phyloP scores from a whole-genome alignment of 176 grass and related monocot genomes.

The Melocanna baccifera region DNA sequence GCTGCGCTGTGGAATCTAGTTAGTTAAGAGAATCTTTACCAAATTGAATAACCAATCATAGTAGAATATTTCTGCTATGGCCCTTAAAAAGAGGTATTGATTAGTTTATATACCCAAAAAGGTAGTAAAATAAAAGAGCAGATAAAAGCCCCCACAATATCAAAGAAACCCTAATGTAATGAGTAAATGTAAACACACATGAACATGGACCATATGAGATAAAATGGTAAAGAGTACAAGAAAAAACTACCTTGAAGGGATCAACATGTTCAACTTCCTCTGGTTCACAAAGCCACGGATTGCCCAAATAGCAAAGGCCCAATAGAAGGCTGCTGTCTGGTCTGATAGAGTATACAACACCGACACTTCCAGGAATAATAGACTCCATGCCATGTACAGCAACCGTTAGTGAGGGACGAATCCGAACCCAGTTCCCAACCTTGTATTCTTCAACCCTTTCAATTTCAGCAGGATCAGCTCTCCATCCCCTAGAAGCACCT shows the following conservation, averaged over 20 bases:
- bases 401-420: constrained; percentile 68
- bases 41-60: constrained; percentile 1
- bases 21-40: background rate
- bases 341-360: constrained; percentile 91
- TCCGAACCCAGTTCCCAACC: constrained; percentile 90
- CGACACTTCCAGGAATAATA: constrained; percentile 90
- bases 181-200: background rate
- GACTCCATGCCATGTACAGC: constrained; percentile 91
- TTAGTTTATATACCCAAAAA: constrained; percentile 14
- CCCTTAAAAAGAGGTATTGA: background rate
- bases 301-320: constrained; percentile 88
- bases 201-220: constrained; percentile 9
- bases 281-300: constrained; percentile 94
- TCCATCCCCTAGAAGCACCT: constrained; percentile 98
- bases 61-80: background rate
- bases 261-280: constrained; percentile 99
- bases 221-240: background rate
- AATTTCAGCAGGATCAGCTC: constrained; percentile 98
- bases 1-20: background rate
- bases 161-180: background rate
- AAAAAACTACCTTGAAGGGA: constrained; percentile 77
- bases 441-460: constrained; percentile 99
- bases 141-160: background rate
- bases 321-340: constrained; percentile 96
- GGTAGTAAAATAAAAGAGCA: constrained; percentile 7